Evolutionary conservation across 345 rosid species (phyloP), one percentile per base, ranked within the genome.

Genomic region (Euphorbia tirucalli): DNA sequence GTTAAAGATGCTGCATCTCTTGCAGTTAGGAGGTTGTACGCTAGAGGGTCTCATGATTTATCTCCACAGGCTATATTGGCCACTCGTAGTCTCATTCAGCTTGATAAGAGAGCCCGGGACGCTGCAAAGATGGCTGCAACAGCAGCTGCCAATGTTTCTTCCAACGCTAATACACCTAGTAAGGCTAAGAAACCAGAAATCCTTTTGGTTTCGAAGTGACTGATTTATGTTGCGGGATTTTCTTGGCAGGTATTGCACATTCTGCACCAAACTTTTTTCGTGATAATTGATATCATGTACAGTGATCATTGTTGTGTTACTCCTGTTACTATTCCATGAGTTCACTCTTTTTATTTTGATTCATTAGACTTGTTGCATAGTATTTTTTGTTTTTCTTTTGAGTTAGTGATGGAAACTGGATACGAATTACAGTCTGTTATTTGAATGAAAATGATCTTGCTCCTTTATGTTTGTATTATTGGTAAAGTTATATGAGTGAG

Each of bases 41-140:
- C 93, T 3, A 87, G 99, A 74, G 99, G 90, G 11, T 92, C 97
- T 74, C 99, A 95, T 82, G 99, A 95, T 80, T 74, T 95, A 85
- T 80, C 77, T 74, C 97, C 99, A 0, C 99, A 90, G 75, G 93
- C 97, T 7, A 90, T 95, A 73, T 63, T 95, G 74, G 98, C 93
- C 5, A 86, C 97, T 0, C 69, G 90, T 78, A 92, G 98, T 79
- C 80, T 92, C 44, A 87, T 95, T 75, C 90, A 85, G 82, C 97
- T 92, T 3, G 98, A 95, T 74, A 86, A 84, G 71, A 87, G 93
- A 69, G 80, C 89, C 1, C 83, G 93, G 19, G 83, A 72, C 3
- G 77, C 89, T 24, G 88, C 84, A 3, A 87, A 78, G 81, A 74
- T 61, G 10, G 82, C 80, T 7, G 81, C 76, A 4, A 75, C 82